phyloP scores from a whole-genome alignment of 1,284 basidiomycete species.

The Paramarasmius palmivorus region DNA sequence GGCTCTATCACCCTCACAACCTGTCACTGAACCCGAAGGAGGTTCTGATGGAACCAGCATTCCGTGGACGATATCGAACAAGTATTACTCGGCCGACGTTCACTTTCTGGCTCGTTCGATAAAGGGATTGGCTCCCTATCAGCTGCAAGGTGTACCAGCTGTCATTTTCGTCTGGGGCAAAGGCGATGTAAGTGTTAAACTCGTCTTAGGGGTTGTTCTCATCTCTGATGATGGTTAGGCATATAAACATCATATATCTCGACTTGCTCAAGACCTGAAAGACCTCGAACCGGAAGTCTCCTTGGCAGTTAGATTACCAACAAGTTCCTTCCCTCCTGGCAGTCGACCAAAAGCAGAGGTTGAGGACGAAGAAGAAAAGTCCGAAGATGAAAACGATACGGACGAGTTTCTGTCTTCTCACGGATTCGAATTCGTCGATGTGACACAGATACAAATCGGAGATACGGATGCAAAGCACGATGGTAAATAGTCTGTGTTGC shows the following conservation, averaged over 20 bases:
- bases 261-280: slow-evolving; percentile 46
- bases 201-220: slow-evolving; percentile 12
- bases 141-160: slow-evolving; percentile 56
- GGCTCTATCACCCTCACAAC: slow-evolving; percentile 18
- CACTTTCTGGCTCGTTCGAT: slow-evolving; percentile 59
- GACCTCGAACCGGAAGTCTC: slow-evolving; percentile 65
- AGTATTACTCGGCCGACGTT: slow-evolving; percentile 82
- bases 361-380: slow-evolving; percentile 5
- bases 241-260: slow-evolving; percentile 51
- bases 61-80: slow-evolving; percentile 81
- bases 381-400: slow-evolving; percentile 46
- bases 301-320: slow-evolving; percentile 60
- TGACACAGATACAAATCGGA: slow-evolving; percentile 12
- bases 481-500: slow-evolving; percentile 26
- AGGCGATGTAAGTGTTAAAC: slow-evolving; percentile 54
- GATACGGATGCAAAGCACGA: slow-evolving; percentile 2
- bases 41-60: slow-evolving; percentile 28
- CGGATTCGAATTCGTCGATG: slow-evolving; percentile 75
- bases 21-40: background rate
- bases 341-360: background rate
- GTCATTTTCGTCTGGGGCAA: slow-evolving; percentile 69
- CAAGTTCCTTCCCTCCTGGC: slow-evolving; percentile 10
- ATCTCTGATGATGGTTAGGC: slow-evolving; percentile 36
- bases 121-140: slow-evolving; percentile 37
- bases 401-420: slow-evolving; percentile 65